These are phyloP conservation scores for Ceriops zippeliana DNA, from an alignment of 345 rosid genomes.

Conservation along the genomic window DNA sequence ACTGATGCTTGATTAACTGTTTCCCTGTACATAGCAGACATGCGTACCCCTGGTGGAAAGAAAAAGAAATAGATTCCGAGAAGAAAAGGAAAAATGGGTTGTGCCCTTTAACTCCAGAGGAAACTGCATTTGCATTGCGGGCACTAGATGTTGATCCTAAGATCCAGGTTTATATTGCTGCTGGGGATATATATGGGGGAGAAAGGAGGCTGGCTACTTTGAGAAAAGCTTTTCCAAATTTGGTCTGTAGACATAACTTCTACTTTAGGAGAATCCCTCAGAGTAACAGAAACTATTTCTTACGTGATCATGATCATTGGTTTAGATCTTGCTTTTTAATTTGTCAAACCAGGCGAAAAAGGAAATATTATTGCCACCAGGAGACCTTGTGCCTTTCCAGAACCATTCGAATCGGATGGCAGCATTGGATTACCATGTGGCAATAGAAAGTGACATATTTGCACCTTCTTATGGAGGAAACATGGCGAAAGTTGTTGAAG, in stretches of 20 bases:
- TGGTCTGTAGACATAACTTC: slow-evolving; percentile 11
- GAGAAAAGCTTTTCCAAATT: slow-evolving; percentile 21
- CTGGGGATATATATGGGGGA: slow-evolving; percentile 37
- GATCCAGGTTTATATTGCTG: slow-evolving; percentile 33
- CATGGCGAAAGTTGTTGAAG: slow-evolving; percentile 53
- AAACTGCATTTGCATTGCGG: slow-evolving; percentile 28
- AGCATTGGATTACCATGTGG: slow-evolving; percentile 48
- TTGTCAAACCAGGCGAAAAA: slow-evolving; percentile 26
- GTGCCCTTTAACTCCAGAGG: slow-evolving; percentile 40
- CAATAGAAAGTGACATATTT: slow-evolving; percentile 45
- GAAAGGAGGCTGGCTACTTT: slow-evolving; percentile 24
- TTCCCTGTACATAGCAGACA: slow-evolving; percentile 3
- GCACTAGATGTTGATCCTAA: slow-evolving; percentile 28
- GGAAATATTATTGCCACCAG: slow-evolving; percentile 36
- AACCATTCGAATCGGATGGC: slow-evolving; percentile 45
- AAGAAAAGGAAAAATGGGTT: slow-evolving; percentile 26
- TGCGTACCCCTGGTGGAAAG: slow-evolving; percentile 24
- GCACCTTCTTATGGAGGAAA: slow-evolving; percentile 45
- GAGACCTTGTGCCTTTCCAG: slow-evolving; percentile 41
- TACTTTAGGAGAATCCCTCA: neutral
- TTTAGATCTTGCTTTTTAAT: neutral
- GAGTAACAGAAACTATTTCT: too few species aligned
- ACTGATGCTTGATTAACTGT: too few species aligned
- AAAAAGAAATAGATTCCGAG: slow-evolving; percentile 22
- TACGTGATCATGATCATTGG: too few species aligned